Evolutionary conservation across 495 filamentous ascomycete species (phyloP).

Genomic region (Cudoniella acicularis): DNA sequence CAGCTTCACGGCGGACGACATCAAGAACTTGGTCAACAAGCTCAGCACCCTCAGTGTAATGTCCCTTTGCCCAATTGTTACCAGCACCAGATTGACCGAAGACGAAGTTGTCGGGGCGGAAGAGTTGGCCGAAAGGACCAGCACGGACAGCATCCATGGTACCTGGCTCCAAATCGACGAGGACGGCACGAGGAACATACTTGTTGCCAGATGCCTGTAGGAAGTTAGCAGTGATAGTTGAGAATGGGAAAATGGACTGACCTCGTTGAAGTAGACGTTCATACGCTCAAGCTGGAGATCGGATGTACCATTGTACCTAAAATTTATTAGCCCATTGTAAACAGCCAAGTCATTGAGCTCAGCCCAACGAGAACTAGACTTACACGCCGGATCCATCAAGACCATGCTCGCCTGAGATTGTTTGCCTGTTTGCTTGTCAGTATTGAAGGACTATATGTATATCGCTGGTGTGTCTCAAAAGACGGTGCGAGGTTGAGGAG

Average conservation of each 20-base stretch:
- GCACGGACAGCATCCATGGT: conserved; percentile 99
- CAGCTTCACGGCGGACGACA: conserved; percentile 97
- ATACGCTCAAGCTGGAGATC: conserved; percentile 99
- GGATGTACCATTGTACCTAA: conserved; percentile 92
- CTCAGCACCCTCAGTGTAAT: conserved; percentile 99
- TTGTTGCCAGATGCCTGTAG: conserved; percentile 87
- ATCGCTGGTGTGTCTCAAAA: conserved; percentile 7
- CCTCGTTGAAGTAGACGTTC: conserved; percentile 99
- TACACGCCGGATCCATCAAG: conserved; percentile 93
- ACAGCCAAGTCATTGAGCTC: conserved; percentile 20
- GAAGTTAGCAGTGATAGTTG: conserved; percentile 11
- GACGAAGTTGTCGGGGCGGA: conserved; percentile 99
- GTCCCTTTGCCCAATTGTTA: conserved; percentile 99
- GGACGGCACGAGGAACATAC: conserved; percentile 98
- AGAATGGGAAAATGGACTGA: conserved; percentile 36
- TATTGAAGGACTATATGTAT: conserved; percentile 13
- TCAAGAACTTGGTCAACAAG: conserved; percentile 97
- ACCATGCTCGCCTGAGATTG: conserved; percentile 97
- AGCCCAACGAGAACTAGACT: conserved; percentile 34
- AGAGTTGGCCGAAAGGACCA: conserved; percentile 98
- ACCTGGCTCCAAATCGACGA: conserved; percentile 97
- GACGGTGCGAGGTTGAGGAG: conserved; percentile 11
- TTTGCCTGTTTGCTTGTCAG: conserved; percentile 60
- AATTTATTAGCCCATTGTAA: conserved; percentile 31
- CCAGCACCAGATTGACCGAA: conserved; percentile 99